Conservation (phyloP, 257 asterid species). For the Solanum chilense region DNA sequence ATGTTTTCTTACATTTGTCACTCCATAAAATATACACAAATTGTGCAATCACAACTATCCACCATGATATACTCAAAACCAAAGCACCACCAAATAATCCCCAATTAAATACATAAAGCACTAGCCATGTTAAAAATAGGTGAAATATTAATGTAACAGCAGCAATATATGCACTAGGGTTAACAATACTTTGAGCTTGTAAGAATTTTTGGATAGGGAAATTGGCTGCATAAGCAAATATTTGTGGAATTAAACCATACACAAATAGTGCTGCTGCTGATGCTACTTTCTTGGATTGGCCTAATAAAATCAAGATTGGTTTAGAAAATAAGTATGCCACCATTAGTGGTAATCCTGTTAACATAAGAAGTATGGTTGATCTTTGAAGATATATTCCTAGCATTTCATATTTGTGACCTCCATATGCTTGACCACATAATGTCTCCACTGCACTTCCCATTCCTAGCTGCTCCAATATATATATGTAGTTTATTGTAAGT, state of each 20-base stretch:
- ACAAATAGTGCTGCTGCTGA: neutral
- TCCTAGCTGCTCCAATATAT: neutral
- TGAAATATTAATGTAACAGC: neutral
- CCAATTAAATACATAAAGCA: neutral
- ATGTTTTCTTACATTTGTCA: neutral
- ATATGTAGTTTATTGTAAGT: neutral
- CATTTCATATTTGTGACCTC: neutral
- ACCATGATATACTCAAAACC: neutral
- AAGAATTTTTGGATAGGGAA: slow-evolving; percentile 3
- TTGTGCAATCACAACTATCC: neutral
- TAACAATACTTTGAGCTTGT: neutral
- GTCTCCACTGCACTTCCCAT: slow-evolving; percentile 10
- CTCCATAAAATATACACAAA: neutral
- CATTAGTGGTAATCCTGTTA: neutral
- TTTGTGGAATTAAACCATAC: slow-evolving; percentile 1
- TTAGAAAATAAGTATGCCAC: neutral
- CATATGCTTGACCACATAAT: neutral
- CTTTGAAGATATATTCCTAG: slow-evolving; percentile 5
- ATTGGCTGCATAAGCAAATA: slow-evolving; percentile 4
- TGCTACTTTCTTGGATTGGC: neutral
- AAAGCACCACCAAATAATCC: slow-evolving; percentile 2
- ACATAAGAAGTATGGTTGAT: slow-evolving; percentile 3
- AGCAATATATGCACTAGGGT: slow-evolving; percentile 5
- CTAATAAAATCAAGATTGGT: neutral
- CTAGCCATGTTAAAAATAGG: neutral